Evolutionary conservation across 2,329 filamentous ascomycete genomes (phyloP).

Genomic region (Dothiorella sarmentorum): DNA sequence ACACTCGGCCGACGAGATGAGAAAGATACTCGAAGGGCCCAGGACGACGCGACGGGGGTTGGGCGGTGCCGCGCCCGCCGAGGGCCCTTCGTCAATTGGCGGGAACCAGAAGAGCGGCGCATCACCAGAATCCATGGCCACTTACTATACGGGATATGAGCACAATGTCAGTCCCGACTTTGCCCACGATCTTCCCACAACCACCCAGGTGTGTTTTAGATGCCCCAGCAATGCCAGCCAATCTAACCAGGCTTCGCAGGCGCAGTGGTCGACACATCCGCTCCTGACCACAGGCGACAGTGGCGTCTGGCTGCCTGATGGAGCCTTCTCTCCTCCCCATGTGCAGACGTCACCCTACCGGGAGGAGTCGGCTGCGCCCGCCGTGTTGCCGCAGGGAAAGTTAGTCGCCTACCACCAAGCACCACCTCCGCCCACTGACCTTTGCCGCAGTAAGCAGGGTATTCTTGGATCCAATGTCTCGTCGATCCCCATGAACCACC

Average conservation of each 20-base stretch:
- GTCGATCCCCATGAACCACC: constrained; percentile 3
- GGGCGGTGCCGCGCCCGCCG: background rate
- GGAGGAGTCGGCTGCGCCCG: constrained; percentile 12
- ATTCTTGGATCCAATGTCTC: constrained; percentile 1
- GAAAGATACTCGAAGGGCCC: constrained; percentile 32
- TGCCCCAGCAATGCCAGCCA: background rate
- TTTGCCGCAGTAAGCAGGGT: background rate
- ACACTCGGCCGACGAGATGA: constrained; percentile 37
- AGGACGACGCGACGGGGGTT: background rate
- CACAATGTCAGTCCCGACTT: constrained; percentile 9
- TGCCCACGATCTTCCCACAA: constrained; percentile 3
- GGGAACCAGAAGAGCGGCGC: constrained; percentile 9
- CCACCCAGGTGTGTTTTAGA: constrained; percentile 9
- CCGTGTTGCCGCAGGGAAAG: constrained; percentile 11
- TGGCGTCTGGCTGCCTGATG: constrained; percentile 15
- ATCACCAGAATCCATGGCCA: constrained; percentile 3
- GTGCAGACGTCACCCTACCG: constrained; percentile 4
- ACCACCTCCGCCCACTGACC: background rate
- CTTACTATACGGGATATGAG: constrained; percentile 11
- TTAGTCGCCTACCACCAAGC: background rate
- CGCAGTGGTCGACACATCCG: constrained; percentile 15
- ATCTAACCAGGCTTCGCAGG: constrained; percentile 6
- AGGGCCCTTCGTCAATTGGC: constrained; percentile 1
- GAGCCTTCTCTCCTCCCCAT: constrained; percentile 13
- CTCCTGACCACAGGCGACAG: constrained; percentile 14